These are phyloP conservation scores for Waltiozyma sp. DNA, from an alignment of 1,139 yeast genomes.

Conservation along the genomic window DNA sequence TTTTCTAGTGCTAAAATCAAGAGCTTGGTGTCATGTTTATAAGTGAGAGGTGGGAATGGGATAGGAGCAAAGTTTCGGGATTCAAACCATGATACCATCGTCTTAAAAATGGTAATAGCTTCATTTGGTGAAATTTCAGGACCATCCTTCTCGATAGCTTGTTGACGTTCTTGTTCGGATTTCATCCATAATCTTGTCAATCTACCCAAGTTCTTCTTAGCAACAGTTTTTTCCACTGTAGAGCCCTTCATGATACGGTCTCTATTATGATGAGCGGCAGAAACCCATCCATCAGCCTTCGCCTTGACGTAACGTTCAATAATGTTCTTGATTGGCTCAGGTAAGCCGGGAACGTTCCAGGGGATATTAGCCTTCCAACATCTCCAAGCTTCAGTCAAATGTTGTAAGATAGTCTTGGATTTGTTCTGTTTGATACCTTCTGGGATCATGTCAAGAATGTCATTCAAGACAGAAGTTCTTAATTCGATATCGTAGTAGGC, in stretches of 20 bases:
- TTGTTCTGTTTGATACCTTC: constrained; percentile 85
- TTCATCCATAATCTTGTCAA: constrained; percentile 87
- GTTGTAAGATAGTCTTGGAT: constrained; percentile 82
- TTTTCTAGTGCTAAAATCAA: constrained; percentile 83
- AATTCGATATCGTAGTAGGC: constrained; percentile 90
- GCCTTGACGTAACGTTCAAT: constrained; percentile 86
- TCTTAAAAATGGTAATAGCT: constrained; percentile 76
- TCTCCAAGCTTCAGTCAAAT: constrained; percentile 96
- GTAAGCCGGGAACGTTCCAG: constrained; percentile 96
- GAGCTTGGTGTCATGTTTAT: constrained; percentile 88
- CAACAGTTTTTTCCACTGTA: constrained; percentile 88
- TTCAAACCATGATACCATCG: constrained; percentile 92
- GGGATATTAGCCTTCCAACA: constrained; percentile 99
- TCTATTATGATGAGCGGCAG: constrained; percentile 86
- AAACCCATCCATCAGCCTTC: constrained; percentile 94
- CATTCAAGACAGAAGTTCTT: constrained; percentile 91
- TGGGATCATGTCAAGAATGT: constrained; percentile 93
- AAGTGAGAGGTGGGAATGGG: constrained; percentile 87
- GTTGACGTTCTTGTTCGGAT: constrained; percentile 84
- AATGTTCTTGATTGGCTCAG: constrained; percentile 78
- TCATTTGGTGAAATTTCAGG: constrained; percentile 81
- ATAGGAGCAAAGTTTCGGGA: constrained; percentile 75
- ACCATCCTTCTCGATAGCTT: constrained; percentile 70
- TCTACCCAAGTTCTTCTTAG: constrained; percentile 85
- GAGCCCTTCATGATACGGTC: constrained; percentile 83